Evolutionary conservation across 73 alveolate species (phyloP).

Genomic region (Blepharisma japonicum): DNA sequence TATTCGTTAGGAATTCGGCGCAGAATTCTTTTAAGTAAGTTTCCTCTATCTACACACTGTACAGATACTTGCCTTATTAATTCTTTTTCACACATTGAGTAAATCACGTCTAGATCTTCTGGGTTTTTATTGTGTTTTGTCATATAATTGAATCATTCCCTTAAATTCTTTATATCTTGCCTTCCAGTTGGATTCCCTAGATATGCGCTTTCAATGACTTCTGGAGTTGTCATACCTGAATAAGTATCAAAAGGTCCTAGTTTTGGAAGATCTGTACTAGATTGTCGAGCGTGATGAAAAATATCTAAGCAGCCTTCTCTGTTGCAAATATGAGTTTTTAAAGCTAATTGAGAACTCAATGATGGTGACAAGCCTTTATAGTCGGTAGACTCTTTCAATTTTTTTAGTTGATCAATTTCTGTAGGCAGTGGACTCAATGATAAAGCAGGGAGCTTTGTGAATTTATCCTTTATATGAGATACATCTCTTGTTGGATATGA

Average conservation of each 20-base stretch:
- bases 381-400: not conserved
- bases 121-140: not conserved
- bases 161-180: slow-evolving; percentile 23
- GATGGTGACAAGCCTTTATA: not conserved
- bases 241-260: too few relatives aligned
- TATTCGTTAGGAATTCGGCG: too few relatives aligned
- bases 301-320: too few relatives aligned
- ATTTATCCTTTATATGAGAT: slow-evolving; percentile 5
- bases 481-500: not conserved
- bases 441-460: not conserved
- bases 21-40: slow-evolving; percentile 2
- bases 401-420: not conserved
- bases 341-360: too few relatives aligned
- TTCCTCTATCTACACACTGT: slow-evolving; percentile 7
- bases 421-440: not conserved
- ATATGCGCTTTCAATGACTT: not conserved
- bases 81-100: slow-evolving; percentile 26
- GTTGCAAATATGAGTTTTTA: too few relatives aligned
- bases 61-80: slow-evolving; percentile 19
- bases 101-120: not conserved
- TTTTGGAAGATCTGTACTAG: too few relatives aligned
- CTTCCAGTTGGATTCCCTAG: slow-evolving; percentile 24
- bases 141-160: slow-evolving; percentile 14
- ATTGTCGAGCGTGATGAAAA: too few relatives aligned
- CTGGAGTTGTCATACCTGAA: too few relatives aligned